Evolutionary conservation across 306 rosid species (phyloP), one percentile per base, ranked within the genome.

Genomic region (Herpetospermum pedunculosum): DNA sequence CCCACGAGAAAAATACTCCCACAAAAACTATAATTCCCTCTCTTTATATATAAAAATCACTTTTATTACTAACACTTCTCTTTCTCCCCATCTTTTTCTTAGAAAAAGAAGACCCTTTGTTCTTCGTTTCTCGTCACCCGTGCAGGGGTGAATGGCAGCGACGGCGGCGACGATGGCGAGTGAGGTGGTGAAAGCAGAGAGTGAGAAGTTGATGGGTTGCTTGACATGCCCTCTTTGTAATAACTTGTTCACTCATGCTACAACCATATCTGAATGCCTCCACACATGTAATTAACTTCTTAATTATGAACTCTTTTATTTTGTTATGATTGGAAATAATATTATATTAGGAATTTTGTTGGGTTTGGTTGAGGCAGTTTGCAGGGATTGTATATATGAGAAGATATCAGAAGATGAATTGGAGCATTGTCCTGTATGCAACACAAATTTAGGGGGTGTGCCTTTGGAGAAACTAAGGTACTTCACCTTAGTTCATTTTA

Each of bases 151-250:
- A n/a, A n/a, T n/a, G n/a, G n/a, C n/a, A n/a, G n/a, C n/a, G n/a
- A n/a, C n/a, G n/a, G n/a, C n/a, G 68, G 30, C 71, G 50, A 23
- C 29, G 74, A 80, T 81, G 89, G 67, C 79, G 2, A 76, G 60
- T 25, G 88, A 75, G 77, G 84, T 76, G 34, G 95, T 80, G 73
- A 89, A 77, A 79, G 88, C 89, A 13, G 82, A 72, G 85, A 89
- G 90, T 78, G 78, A 80, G 74, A 82, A 63, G 41, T 77, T 94
- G 4, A 78, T 80, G 69, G 81, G 90, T 85, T 91, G 97, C 96
- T 87, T 94, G 97, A 91, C 91, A 87, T 94, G 99, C 83, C 95
- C 96, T 78, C 97, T 91, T 72, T 94, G 97, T 76, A 48, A 80
- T 37, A 85, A 84, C 63, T 85, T 94, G 53, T 76, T 88, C 77